Conservation (phyloP, 1,284 basidiomycete species). For the Neonothopanus nambi region DNA sequence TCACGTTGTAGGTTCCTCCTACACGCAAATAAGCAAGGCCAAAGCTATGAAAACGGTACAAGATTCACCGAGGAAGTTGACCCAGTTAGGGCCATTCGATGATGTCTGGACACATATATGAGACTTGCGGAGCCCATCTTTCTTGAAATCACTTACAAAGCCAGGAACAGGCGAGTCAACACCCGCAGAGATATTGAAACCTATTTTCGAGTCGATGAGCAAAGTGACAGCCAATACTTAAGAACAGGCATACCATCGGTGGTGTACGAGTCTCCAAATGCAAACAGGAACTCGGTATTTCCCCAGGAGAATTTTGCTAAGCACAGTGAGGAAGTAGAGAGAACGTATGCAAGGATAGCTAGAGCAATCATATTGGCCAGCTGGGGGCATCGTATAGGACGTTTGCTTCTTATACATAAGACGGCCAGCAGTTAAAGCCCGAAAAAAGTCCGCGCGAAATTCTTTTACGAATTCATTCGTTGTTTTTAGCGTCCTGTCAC, state of each 20-base stretch:
- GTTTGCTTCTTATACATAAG: no score
- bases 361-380: no score
- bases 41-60: not conserved
- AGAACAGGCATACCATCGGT: constrained; percentile 31
- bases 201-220: constrained; percentile 26
- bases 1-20: constrained; percentile 55
- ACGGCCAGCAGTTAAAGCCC: no score
- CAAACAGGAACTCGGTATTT: constrained; percentile 48
- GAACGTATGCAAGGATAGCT: no score
- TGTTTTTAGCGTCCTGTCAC: no score
- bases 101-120: constrained; percentile 40
- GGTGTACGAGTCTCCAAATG: constrained; percentile 58
- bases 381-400: no score
- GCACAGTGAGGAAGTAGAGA: no score
- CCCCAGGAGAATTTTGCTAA: constrained; percentile 40
- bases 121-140: not conserved
- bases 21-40: not conserved
- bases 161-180: constrained; percentile 54
- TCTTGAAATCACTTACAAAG: constrained; percentile 38
- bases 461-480: no score
- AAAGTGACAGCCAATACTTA: not conserved
- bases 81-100: constrained; percentile 68
- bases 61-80: constrained; percentile 50
- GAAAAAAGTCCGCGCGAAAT: no score
- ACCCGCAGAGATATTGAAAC: constrained; percentile 63